Evolutionary conservation across 164 flowering plant genomes (phyloP).

Genomic region (Vitis riparia): DNA sequence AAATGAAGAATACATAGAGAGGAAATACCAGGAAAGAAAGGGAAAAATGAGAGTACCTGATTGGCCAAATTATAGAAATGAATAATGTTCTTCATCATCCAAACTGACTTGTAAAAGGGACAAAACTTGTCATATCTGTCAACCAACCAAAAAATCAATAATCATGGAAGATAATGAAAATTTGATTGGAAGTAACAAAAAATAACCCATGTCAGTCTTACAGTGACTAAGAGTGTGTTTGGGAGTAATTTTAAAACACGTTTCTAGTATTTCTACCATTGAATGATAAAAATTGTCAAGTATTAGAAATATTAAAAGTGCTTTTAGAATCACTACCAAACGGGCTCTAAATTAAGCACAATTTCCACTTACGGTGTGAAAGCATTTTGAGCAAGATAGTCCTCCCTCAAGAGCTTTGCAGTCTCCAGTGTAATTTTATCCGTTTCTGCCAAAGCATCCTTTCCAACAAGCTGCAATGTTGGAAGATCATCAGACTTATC

Average conservation of each 20-base stretch:
- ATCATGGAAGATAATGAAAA: too few species aligned
- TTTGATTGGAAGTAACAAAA: background rate
- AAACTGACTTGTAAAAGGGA: conserved; percentile 97
- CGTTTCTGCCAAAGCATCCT: conserved; percentile 95
- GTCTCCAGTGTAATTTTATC: conserved; percentile 96
- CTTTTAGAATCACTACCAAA: too few species aligned
- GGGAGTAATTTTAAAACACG: too few species aligned
- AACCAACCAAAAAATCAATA: background rate
- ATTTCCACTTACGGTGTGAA: conserved; percentile 82
- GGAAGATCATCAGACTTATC: conserved; percentile 1
- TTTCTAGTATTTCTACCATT: too few species aligned
- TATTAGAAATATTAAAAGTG: too few species aligned
- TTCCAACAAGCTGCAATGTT: conserved; percentile 87
- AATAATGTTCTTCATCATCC: conserved; percentile 99
- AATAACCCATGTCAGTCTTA: background rate
- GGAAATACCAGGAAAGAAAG: too few species aligned
- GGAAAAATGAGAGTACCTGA: conserved; percentile 47
- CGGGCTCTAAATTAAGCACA: background rate
- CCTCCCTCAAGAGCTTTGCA: conserved; percentile 98
- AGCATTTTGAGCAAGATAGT: conserved; percentile 99
- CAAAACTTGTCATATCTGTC: conserved; percentile 94
- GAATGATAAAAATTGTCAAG: too few species aligned
- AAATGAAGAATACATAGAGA: too few species aligned
- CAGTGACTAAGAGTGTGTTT: too few species aligned
- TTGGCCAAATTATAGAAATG: conserved; percentile 93